Conservation (phyloP, 2,329 filamentous ascomycete species). For the Cladophialophora yegresii region DNA sequence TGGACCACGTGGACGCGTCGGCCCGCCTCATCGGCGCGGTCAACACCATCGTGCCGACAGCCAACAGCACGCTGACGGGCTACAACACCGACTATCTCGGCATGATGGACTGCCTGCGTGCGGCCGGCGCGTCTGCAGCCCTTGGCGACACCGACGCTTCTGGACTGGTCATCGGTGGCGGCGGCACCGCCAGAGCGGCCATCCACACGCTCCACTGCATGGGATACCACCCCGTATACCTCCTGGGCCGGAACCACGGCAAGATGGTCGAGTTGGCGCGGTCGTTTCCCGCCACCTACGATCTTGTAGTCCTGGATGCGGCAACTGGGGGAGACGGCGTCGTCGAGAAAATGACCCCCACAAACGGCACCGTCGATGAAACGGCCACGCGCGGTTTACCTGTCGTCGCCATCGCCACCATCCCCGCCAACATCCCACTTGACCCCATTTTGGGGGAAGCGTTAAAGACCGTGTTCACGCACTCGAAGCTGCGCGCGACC, state of each 20-base stretch:
- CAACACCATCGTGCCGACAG: conserved; percentile 80
- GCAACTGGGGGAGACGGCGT: background rate
- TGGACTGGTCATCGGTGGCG: conserved; percentile 84
- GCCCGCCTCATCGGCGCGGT: conserved; percentile 85
- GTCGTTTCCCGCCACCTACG: conserved; percentile 73
- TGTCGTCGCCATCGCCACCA: conserved; percentile 79
- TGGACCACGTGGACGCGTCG: conserved; percentile 78
- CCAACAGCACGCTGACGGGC: conserved; percentile 64
- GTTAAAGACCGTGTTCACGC: conserved; percentile 57
- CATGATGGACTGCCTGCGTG: conserved; percentile 77
- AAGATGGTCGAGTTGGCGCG: conserved; percentile 69
- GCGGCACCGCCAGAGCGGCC: conserved; percentile 87
- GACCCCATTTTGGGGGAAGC: conserved; percentile 69
- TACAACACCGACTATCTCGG: conserved; percentile 97
- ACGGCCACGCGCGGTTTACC: conserved; percentile 49
- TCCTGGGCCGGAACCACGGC: conserved; percentile 72
- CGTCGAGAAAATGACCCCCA: background rate
- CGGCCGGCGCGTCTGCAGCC: conserved; percentile 61
- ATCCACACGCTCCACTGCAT: conserved; percentile 84
- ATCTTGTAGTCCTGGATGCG: conserved; percentile 65
- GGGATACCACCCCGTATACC: conserved; percentile 81
- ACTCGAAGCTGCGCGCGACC: conserved; percentile 1
- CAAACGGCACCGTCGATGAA: background rate
- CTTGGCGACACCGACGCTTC: conserved; percentile 48
- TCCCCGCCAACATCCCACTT: conserved; percentile 84